phyloP scores from a whole-genome alignment of 2,329 filamentous ascomycete species.

The Fusarium goolgardi region DNA sequence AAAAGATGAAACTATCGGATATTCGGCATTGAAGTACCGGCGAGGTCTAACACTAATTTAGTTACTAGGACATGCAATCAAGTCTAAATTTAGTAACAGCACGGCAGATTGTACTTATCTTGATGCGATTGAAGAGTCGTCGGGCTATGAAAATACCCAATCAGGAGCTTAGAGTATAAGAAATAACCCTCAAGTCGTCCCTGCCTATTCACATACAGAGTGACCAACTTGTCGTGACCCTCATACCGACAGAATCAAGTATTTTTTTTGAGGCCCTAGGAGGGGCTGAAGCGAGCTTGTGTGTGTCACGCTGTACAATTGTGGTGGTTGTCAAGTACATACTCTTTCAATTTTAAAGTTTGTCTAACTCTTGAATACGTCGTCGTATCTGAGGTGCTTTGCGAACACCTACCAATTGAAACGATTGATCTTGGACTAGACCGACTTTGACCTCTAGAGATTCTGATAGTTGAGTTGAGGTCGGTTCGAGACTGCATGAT shows the following conservation, averaged over 20 bases:
- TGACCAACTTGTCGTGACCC: neutral
- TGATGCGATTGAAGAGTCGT: neutral
- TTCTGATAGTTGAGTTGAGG: neutral
- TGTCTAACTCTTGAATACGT: neutral
- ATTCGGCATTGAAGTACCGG: neutral
- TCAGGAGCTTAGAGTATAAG: neutral
- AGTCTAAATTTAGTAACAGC: neutral
- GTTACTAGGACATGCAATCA: neutral
- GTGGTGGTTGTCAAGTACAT: neutral
- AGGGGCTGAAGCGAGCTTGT: neutral
- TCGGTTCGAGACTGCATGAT: rapidly evolving
- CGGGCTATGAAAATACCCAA: neutral
- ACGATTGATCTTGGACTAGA: too few relatives aligned
- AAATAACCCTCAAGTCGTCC: neutral
- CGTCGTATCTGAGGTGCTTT: neutral
- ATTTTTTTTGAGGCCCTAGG: neutral
- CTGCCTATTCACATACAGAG: neutral
- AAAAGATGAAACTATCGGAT: neutral
- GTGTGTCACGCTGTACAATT: neutral
- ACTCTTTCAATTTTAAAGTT: neutral
- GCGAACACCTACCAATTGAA: neutral
- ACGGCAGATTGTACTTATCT: neutral
- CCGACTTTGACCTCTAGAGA: rapidly evolving
- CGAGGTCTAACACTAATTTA: neutral
- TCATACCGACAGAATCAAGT: neutral